Conservation (phyloP, 352 stramenopile species). For the Globisporangium polare region DNA sequence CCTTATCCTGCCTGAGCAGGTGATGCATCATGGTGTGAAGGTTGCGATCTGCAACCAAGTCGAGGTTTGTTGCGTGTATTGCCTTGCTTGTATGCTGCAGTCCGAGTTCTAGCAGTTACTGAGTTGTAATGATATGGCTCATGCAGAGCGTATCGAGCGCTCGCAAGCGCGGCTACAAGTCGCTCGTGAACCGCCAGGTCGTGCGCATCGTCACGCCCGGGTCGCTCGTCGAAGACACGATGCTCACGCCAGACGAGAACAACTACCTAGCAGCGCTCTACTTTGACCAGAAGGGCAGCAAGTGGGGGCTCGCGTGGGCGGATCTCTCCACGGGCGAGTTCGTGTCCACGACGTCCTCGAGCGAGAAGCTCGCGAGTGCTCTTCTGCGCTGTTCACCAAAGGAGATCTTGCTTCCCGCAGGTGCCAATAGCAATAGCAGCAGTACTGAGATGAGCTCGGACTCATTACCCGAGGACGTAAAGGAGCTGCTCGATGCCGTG, state of each 20-base stretch:
- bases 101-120: not conserved
- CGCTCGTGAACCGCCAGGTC: slow-evolving; percentile 70
- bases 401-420: slow-evolving; percentile 60
- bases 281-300: slow-evolving; percentile 12
- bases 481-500: slow-evolving; percentile 29
- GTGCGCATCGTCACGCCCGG: slow-evolving; percentile 74
- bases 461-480: slow-evolving; percentile 17
- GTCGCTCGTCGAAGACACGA: slow-evolving; percentile 71
- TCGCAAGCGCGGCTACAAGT: slow-evolving; percentile 50
- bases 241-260: slow-evolving; percentile 73
- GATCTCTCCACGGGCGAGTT: slow-evolving; percentile 82
- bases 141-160: slow-evolving; percentile 45
- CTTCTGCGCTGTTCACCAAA: slow-evolving; percentile 61
- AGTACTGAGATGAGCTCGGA: not conserved
- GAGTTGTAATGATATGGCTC: not conserved
- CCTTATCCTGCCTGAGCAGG: slow-evolving; percentile 23
- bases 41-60: slow-evolving; percentile 84
- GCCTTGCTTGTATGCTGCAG: not conserved
- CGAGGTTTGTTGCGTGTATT: slow-evolving; percentile 30
- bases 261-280: slow-evolving; percentile 70
- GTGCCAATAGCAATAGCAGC: not conserved
- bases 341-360: slow-evolving; percentile 49
- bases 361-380: slow-evolving; percentile 53
- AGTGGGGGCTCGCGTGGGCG: slow-evolving; percentile 63
- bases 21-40: slow-evolving; percentile 81